phyloP scores from a whole-genome alignment of 495 filamentous ascomycete genomes.

The Parathielavia appendiculata region DNA sequence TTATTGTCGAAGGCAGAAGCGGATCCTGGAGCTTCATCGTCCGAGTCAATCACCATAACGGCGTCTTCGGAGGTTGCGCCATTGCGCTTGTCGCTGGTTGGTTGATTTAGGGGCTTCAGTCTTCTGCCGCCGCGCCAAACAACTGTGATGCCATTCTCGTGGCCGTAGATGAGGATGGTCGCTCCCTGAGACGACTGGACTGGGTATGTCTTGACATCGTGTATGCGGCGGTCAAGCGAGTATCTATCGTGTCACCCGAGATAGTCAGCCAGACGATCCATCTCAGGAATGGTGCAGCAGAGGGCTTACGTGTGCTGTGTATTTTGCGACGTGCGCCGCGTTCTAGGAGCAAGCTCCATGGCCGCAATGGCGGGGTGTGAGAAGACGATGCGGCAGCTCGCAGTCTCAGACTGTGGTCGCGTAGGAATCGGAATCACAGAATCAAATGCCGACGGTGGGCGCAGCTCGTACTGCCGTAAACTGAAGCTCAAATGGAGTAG shows the following conservation, averaged over 20 bases:
- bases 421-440: neutral
- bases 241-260: constrained; percentile 50
- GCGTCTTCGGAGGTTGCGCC: constrained; percentile 46
- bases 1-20: constrained; percentile 37
- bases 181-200: constrained; percentile 76
- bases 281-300: neutral
- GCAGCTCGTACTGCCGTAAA: no score
- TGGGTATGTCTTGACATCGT: constrained; percentile 70
- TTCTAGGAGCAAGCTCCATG: constrained; percentile 29
- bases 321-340: constrained; percentile 35
- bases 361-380: neutral
- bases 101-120: constrained; percentile 46
- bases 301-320: constrained; percentile 28
- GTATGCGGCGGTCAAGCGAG: constrained; percentile 65
- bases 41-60: constrained; percentile 75
- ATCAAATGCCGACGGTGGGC: neutral
- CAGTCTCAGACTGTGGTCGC: neutral
- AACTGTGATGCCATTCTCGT: constrained; percentile 70
- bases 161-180: constrained; percentile 74
- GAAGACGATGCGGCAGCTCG: neutral
- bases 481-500: no score
- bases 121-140: constrained; percentile 74
- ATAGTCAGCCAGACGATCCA: neutral
- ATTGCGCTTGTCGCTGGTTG: constrained; percentile 39
- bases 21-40: constrained; percentile 55